Percentiles rank a stretch among this genome's conserved stretches.
These are phyloP conservation scores for Coniochaeta sp. DNA, from an alignment of 2,329 filamentous ascomycete species.

Conservation along the genomic window DNA sequence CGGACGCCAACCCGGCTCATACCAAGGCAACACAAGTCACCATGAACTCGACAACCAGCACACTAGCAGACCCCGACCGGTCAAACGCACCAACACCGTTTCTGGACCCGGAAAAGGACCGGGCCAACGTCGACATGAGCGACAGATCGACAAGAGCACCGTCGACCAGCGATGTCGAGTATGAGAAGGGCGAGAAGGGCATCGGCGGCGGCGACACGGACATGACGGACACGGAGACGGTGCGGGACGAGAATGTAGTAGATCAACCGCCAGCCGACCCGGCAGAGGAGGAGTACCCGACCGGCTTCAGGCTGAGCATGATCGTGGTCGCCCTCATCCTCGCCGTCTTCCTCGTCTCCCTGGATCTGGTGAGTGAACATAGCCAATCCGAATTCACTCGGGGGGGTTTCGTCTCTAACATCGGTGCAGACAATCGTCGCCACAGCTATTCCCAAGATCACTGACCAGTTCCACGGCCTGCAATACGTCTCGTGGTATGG, in stretches of 20 bases:
- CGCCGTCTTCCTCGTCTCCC: slow-evolving; percentile 1
- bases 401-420: background rate
- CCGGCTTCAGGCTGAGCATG: background rate
- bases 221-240: background rate
- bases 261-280: background rate
- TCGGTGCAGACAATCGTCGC: background rate
- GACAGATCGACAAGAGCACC: background rate
- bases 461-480: slow-evolving; percentile 1
- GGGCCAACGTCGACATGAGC: background rate
- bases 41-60: background rate
- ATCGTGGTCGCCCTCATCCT: background rate
- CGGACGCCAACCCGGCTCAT: background rate
- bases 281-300: background rate
- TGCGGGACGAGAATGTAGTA: background rate
- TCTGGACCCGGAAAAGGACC: background rate
- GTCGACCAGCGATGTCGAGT: background rate
- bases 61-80: background rate
- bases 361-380: background rate
- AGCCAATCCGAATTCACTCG: background rate
- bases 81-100: background rate
- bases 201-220: background rate
- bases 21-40: background rate
- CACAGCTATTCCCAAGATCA: slow-evolving; percentile 2
- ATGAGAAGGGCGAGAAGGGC: background rate
- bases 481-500: slow-evolving; percentile 2